These are phyloP conservation scores for Keithomyces neogunnii DNA, from an alignment of 2,329 filamentous ascomycete species.

Conservation along the genomic window DNA sequence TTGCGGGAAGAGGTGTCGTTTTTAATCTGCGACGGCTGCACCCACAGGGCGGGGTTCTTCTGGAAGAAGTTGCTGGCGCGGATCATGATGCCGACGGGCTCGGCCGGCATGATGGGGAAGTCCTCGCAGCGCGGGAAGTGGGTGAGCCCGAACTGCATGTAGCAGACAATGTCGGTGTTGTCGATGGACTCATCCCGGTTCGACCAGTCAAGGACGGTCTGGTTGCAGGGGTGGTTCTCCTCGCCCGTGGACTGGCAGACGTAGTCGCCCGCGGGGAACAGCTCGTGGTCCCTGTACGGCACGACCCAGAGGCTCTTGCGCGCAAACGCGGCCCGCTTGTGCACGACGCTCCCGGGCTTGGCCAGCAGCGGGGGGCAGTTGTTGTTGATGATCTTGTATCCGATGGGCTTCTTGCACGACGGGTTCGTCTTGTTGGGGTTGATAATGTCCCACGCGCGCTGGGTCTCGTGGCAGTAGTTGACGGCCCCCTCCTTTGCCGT, in stretches of 20 bases:
- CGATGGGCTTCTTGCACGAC: constrained; percentile 32
- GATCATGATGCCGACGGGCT: constrained; percentile 40
- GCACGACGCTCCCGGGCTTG: constrained; percentile 28
- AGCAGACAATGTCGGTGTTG: constrained; percentile 43
- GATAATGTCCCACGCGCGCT: constrained; percentile 24
- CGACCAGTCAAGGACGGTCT: constrained; percentile 36
- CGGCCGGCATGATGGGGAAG: constrained; percentile 61
- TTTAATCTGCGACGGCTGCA: constrained; percentile 31
- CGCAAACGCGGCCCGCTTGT: constrained; percentile 31
- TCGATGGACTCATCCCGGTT: constrained; percentile 38
- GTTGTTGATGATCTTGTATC: constrained; percentile 36
- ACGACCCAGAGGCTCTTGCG: constrained; percentile 35
- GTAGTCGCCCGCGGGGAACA: constrained; percentile 33
- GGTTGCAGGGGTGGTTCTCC: constrained; percentile 14
- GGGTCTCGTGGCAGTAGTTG: constrained; percentile 20
- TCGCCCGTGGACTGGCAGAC: constrained; percentile 37
- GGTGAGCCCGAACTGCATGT: constrained; percentile 45
- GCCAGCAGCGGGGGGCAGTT: constrained; percentile 40
- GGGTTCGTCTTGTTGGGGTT: constrained; percentile 33
- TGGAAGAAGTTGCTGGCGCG: constrained; percentile 45
- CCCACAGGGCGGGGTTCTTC: constrained; percentile 41
- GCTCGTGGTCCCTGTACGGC: constrained; percentile 30
- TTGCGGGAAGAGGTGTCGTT: constrained; percentile 20
- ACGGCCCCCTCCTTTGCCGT: constrained; percentile 15
- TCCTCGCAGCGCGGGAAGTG: constrained; percentile 56